These are phyloP conservation scores for Dothideomycetes sp. DNA, from an alignment of 2,329 filamentous ascomycete genomes.

Conservation along the genomic window DNA sequence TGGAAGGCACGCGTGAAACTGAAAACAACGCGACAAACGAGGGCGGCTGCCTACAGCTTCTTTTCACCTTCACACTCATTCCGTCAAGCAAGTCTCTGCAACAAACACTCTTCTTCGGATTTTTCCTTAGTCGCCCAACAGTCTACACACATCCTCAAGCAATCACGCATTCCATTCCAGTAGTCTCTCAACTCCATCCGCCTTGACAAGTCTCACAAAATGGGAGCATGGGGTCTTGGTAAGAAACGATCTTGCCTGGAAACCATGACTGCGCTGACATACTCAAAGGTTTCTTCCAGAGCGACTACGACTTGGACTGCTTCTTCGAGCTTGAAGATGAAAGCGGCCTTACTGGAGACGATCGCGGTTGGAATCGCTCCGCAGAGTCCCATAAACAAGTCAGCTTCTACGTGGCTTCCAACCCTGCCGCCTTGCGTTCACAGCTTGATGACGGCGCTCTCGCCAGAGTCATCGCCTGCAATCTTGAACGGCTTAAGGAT, in stretches of 20 bases:
- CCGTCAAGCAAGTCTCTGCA: neutral
- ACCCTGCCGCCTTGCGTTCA: neutral
- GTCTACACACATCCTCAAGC: neutral
- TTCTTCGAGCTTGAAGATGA: slow-evolving; percentile 3
- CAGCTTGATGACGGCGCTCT: slow-evolving; percentile 2
- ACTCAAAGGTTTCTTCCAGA: slow-evolving; percentile 7
- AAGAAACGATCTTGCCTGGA: neutral
- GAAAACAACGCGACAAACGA: neutral
- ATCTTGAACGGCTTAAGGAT: neutral
- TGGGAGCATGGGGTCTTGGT: slow-evolving; percentile 1
- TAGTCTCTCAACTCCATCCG: neutral
- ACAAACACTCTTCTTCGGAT: neutral
- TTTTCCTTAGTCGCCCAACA: neutral
- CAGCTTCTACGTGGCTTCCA: neutral
- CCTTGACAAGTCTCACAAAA: neutral
- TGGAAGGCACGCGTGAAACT: neutral
- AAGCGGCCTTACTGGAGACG: neutral
- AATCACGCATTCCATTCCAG: neutral
- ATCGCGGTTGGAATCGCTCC: no score
- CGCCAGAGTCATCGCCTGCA: neutral
- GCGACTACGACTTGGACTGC: slow-evolving; percentile 7
- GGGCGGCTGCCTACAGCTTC: neutral
- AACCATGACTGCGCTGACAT: neutral
- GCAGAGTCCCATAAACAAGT: no score
- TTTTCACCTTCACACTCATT: neutral